These are phyloP conservation scores for Alternaria hordeiaustralica DNA, from an alignment of 2,329 filamentous ascomycete species.

Conservation along the genomic window DNA sequence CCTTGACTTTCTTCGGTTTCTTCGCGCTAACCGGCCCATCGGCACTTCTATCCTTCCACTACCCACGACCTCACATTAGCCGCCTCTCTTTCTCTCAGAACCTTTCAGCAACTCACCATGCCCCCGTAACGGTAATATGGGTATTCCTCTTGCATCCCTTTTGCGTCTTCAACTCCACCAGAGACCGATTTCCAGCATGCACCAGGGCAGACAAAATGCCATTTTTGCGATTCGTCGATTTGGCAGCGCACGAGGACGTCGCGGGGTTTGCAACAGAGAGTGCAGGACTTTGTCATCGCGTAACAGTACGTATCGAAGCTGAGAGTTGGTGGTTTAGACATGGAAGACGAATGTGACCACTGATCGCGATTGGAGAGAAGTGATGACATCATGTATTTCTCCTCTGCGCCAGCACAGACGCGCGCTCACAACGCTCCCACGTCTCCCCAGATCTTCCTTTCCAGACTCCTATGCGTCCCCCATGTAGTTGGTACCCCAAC, in stretches of 20 bases:
- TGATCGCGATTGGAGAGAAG: neutral
- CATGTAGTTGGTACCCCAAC: conserved; percentile 1
- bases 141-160: conserved; percentile 22
- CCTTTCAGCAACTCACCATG: conserved; percentile 40
- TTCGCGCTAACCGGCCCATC: conserved; percentile 51
- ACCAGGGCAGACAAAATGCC: conserved; percentile 55
- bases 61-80: conserved; percentile 9
- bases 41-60: conserved; percentile 53
- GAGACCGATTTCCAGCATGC: conserved; percentile 53
- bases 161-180: conserved; percentile 53
- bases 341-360: neutral
- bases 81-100: neutral
- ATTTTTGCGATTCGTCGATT: conserved; percentile 48
- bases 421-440: neutral
- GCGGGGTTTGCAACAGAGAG: conserved; percentile 47
- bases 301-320: neutral
- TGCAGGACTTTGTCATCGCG: conserved; percentile 48
- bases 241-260: conserved; percentile 54
- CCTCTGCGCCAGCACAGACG: neutral
- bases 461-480: too few relatives aligned
- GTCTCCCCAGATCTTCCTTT: neutral
- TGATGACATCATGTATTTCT: conserved; percentile 18
- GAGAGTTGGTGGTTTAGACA: neutral
- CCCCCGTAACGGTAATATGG: conserved; percentile 38
- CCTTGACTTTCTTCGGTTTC: conserved; percentile 51